These are phyloP conservation scores for Odontarrhena argentea DNA, from an alignment of 345 rosid species.

Conservation along the genomic window DNA sequence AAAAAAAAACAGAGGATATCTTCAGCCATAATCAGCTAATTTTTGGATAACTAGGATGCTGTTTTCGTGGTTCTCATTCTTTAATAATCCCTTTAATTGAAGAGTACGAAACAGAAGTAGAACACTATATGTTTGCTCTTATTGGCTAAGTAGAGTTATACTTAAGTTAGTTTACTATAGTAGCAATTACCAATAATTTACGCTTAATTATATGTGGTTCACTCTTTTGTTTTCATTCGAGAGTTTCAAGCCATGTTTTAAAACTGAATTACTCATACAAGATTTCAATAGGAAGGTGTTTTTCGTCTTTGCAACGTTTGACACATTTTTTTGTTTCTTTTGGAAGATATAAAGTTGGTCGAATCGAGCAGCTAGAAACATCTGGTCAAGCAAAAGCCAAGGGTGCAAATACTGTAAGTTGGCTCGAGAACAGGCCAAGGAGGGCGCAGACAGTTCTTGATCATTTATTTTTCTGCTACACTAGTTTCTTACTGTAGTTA, in stretches of 20 bases:
- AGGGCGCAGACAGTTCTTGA: conserved; percentile 29
- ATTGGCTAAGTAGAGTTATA: conserved; percentile 9
- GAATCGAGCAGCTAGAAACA: conserved; percentile 94
- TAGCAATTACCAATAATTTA: neutral
- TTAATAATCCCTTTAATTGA: neutral
- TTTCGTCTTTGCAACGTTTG: neutral
- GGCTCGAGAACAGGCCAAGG: conserved; percentile 21
- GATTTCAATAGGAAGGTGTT: conserved; percentile 6
- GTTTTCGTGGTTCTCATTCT: conserved; percentile 5
- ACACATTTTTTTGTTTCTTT: conserved; percentile 33
- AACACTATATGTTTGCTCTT: neutral
- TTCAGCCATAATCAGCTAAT: conserved; percentile 13
- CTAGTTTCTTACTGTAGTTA: conserved; percentile 15
- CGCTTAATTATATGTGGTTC: conserved; percentile 1
- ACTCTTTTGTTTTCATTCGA: conserved; percentile 14
- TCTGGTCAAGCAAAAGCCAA: conserved; percentile 83
- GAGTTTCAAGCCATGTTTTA: conserved; percentile 14
- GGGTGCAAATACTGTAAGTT: conserved; percentile 75
- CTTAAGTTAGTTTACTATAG: neutral
- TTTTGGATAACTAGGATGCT: conserved; percentile 5
- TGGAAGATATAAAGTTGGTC: conserved; percentile 85
- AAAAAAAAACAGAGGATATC: neutral
- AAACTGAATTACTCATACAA: conserved; percentile 29
- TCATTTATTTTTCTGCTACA: conserved; percentile 9
- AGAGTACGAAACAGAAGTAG: neutral